Conservation (phyloP, 495 filamentous ascomycete species). For the Aspergillus conjunctus region DNA sequence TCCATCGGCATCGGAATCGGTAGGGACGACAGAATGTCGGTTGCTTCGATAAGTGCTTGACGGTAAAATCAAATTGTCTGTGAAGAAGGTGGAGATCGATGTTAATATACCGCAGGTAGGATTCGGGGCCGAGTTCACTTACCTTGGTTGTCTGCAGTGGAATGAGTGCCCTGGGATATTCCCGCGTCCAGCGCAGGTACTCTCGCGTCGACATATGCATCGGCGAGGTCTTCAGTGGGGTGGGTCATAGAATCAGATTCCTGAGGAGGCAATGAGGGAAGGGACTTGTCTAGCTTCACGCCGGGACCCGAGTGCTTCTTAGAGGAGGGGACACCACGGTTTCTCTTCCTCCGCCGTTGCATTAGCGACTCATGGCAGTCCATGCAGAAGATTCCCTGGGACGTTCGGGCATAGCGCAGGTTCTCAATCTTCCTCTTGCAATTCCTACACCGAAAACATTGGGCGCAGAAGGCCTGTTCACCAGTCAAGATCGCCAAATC, state of each 20-base stretch:
- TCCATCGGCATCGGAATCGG: constrained; percentile 60
- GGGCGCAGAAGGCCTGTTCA: constrained; percentile 98
- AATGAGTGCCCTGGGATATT: constrained; percentile 23
- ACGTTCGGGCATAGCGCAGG: constrained; percentile 94
- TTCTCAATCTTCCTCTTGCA: constrained; percentile 99
- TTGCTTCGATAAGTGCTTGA: constrained; percentile 77
- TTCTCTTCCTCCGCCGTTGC: constrained; percentile 90
- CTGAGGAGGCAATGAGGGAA: constrained; percentile 85
- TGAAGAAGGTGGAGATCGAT: background rate
- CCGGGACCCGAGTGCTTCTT: constrained; percentile 55
- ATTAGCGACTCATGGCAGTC: constrained; percentile 98
- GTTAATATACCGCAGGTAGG: background rate
- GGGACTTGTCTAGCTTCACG: constrained; percentile 86
- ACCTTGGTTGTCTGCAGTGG: constrained; percentile 30
- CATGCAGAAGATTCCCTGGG: constrained; percentile 99
- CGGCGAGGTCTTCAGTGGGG: constrained; percentile 68
- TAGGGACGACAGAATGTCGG: constrained; percentile 65
- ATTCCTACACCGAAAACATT: constrained; percentile 95
- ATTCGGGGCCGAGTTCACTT: background rate
- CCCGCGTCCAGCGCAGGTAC: constrained; percentile 33
- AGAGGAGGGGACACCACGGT: constrained; percentile 57
- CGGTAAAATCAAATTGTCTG: constrained; percentile 67
- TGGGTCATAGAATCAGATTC: constrained; percentile 60
- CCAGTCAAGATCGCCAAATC: constrained; percentile 97
- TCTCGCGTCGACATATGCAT: constrained; percentile 65